phyloP scores from a whole-genome alignment of 2,329 filamentous ascomycete genomes.

The Didymella keratinophila region DNA sequence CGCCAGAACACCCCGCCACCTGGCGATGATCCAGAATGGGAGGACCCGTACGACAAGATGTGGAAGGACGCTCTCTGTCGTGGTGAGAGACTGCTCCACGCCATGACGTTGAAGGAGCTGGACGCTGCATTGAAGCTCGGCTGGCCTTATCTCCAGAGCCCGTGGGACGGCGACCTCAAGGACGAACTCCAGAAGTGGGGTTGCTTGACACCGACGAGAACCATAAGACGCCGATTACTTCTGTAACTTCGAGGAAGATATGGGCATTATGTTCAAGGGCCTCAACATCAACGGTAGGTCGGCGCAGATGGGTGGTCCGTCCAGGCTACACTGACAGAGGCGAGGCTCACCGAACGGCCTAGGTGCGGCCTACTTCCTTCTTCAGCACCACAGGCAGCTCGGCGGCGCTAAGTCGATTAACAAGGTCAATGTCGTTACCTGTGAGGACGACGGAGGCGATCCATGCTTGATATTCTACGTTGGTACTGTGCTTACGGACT shows the following conservation, averaged over 20 bases:
- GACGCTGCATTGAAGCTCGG: slow-evolving; percentile 11
- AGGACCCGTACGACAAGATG: slow-evolving; percentile 30
- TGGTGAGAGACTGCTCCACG: slow-evolving; percentile 13
- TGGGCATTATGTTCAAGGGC: slow-evolving; percentile 8
- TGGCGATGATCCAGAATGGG: neutral
- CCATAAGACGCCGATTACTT: neutral
- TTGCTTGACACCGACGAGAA: slow-evolving; percentile 10
- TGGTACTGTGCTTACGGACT: neutral
- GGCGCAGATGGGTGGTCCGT: slow-evolving; percentile 9
- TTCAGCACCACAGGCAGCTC: slow-evolving; percentile 20
- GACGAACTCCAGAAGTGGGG: slow-evolving; percentile 18
- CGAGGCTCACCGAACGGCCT: slow-evolving; percentile 19
- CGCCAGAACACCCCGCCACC: neutral
- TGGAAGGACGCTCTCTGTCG: slow-evolving; percentile 40
- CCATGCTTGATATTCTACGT: slow-evolving; percentile 9
- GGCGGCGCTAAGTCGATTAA: slow-evolving; percentile 11
- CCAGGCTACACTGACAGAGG: neutral
- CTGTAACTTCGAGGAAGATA: slow-evolving; percentile 15
- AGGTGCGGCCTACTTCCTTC: slow-evolving; percentile 13
- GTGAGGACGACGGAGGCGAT: neutral
- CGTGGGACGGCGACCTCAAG: slow-evolving; percentile 19
- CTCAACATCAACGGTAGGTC: slow-evolving; percentile 9
- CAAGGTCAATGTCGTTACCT: slow-evolving; percentile 12
- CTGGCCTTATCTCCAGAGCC: slow-evolving; percentile 8
- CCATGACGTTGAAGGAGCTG: slow-evolving; percentile 19